Base-by-base conservation (phyloP, 345 rosid genomes). In the Chamaenerion angustifolium region DNA sequence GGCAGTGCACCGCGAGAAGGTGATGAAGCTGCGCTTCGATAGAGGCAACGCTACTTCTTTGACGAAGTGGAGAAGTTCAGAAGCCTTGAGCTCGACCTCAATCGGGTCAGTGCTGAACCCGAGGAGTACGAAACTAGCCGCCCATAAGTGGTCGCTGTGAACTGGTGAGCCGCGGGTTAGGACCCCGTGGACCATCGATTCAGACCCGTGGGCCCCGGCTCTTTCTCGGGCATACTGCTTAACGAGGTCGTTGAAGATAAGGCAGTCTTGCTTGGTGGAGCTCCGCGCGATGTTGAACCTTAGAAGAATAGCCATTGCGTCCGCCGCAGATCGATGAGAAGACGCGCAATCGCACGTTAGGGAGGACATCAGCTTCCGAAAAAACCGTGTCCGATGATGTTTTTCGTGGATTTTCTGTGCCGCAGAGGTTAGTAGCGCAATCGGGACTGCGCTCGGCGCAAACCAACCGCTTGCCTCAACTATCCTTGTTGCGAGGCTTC, bases 401-500 rank as follows among this genome's bases (percentile, higher is more conserved):
- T 82, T 84, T 61, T 78, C 84, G 0, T 93, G 94, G 55, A 92
- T 71, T 65, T 76, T 87, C 60, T 73, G 63, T 64, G 95, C 95
- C 49, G 98, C 95, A 40, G 74, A 54, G 53, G 80, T 78, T 61
- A 92, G 60, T 12, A 92, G 18, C 40, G 95, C 64, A 47, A 80
- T 67, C 0, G 98, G 90, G 49, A 92, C 57, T 3, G 84, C 78
- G 18, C 82, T 74, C 1, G 96, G 96, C 19, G 95, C 95, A 66
- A 92, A 84, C 98, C 98, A 92, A 23, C 88, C 82, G 46, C 96
- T 75, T 4, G 77, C 93, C 56, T 70, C 82, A 45, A 80, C 90
- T 96, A 92, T 92, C 57, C 90, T 74, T 4, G 83, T 79, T n/a
- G 98, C 95, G 56, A 92, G 67, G 82, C 96, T 84, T 60, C 86